Evolutionary conservation across 768 basidiomycete genomes (phyloP).

Genomic region (Hypholoma fasciculare): DNA sequence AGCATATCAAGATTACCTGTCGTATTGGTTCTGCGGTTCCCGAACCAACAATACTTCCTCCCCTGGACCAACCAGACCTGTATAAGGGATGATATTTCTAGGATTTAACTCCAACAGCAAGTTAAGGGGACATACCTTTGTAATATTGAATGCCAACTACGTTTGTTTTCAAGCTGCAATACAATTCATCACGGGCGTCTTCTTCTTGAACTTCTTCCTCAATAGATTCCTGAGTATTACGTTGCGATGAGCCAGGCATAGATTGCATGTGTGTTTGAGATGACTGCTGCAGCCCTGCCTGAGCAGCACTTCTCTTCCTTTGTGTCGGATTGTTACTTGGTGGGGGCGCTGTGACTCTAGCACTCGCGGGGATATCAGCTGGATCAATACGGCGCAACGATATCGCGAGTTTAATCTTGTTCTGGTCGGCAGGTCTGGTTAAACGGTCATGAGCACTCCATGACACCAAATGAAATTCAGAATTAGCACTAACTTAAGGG

Average conservation of each 20-base stretch:
- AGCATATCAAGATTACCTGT: slow-evolving; percentile 41
- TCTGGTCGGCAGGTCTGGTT: slow-evolving; percentile 57
- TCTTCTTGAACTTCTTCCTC: slow-evolving; percentile 43
- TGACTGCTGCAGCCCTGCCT: slow-evolving; percentile 18
- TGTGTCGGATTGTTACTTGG: slow-evolving; percentile 25
- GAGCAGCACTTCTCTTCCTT: slow-evolving; percentile 45
- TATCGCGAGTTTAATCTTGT: slow-evolving; percentile 61
- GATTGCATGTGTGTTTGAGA: background rate
- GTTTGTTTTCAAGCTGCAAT: slow-evolving; percentile 54
- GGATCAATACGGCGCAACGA: slow-evolving; percentile 54
- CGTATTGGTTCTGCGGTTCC: slow-evolving; percentile 69
- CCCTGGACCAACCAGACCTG: slow-evolving; percentile 78
- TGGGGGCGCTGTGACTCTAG: slow-evolving; percentile 24
- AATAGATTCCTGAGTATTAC: slow-evolving; percentile 38
- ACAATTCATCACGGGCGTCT: slow-evolving; percentile 66
- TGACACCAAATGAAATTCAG: background rate
- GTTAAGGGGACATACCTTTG: slow-evolving; percentile 39
- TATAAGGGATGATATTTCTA: background rate
- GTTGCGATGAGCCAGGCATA: slow-evolving; percentile 3
- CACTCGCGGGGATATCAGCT: slow-evolving; percentile 52
- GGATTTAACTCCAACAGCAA: background rate
- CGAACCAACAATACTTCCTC: slow-evolving; percentile 73
- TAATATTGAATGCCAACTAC: slow-evolving; percentile 90
- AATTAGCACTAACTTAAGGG: slow-evolving; percentile 43
- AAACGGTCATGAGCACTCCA: background rate